A percentile compares a stretch with the other conserved stretches of the same genome.
phyloP scores from a whole-genome alignment of 2,329 filamentous ascomycete genomes.

The Stylonectria norvegica region DNA sequence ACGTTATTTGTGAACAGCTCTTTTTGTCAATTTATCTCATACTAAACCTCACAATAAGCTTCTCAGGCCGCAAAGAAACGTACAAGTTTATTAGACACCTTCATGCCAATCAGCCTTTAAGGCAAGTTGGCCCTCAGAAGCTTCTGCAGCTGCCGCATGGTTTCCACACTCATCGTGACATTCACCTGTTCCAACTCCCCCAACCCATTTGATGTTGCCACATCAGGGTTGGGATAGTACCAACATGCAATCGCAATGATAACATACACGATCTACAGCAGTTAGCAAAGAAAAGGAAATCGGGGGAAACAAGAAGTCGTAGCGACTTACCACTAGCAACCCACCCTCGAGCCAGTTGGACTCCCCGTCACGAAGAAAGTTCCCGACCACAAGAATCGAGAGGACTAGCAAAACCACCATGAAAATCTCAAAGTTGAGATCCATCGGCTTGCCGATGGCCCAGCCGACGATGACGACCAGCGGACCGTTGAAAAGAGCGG shows the following conservation, averaged over 20 bases:
- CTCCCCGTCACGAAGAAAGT: slow-evolving; percentile 70
- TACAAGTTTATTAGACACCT: no score
- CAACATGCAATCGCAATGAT: slow-evolving; percentile 45
- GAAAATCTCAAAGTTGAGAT: slow-evolving; percentile 73
- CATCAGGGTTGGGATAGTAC: slow-evolving; percentile 43
- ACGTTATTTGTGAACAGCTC: no score
- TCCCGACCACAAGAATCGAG: slow-evolving; percentile 69
- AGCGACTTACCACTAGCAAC: slow-evolving; percentile 59
- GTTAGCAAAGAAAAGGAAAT: background rate
- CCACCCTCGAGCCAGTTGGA: slow-evolving; percentile 74
- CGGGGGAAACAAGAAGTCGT: rapidly evolving
- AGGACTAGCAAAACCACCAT: slow-evolving; percentile 72
- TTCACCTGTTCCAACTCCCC: slow-evolving; percentile 23
- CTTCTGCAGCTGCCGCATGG: slow-evolving; percentile 26
- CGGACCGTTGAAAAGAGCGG: slow-evolving; percentile 70
- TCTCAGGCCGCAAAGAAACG: no score
- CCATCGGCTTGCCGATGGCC: slow-evolving; percentile 62
- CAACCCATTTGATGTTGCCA: slow-evolving; percentile 33
- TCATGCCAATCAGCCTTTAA: no score
- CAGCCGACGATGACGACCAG: slow-evolving; percentile 69
- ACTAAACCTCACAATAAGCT: no score
- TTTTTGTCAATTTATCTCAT: no score
- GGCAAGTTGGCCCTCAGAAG: slow-evolving; percentile 20
- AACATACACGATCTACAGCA: slow-evolving; percentile 35
- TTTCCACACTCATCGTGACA: slow-evolving; percentile 30